phyloP scores from a whole-genome alignment of 495 filamentous ascomycete genomes.

The Neurospora hispaniola region DNA sequence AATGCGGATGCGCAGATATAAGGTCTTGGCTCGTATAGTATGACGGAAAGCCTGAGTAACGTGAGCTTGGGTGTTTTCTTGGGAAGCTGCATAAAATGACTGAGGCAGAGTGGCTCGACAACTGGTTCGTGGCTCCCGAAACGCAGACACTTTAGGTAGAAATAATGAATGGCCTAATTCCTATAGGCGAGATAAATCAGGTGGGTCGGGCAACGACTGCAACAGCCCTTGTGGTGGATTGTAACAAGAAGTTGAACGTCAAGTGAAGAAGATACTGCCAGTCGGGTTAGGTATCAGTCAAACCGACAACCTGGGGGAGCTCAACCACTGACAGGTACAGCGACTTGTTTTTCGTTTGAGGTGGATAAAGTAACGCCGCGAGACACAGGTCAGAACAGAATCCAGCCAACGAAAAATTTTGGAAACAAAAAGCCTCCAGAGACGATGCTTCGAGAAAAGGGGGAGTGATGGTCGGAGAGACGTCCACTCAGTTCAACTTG shows the following conservation, averaged over 20 bases:
- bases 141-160: neutral
- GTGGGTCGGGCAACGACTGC: neutral
- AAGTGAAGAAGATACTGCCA: neutral
- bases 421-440: neutral
- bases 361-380: neutral
- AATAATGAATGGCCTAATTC: neutral
- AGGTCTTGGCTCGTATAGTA: neutral
- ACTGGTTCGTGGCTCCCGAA: neutral
- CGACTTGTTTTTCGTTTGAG: neutral
- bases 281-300: neutral
- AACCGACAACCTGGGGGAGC: neutral
- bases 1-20: neutral
- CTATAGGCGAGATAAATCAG: neutral
- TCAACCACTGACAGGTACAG: neutral
- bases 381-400: neutral
- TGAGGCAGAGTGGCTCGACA: neutral
- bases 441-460: neutral
- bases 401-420: neutral
- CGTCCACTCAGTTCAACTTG: neutral
- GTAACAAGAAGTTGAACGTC: neutral
- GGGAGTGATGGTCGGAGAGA: neutral
- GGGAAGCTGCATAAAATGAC: neutral
- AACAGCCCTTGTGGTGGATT: neutral
- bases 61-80: neutral
- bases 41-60: neutral